These are phyloP conservation scores for Scedosporium aurantiacum DNA, from an alignment of 2,329 filamentous ascomycete species.

Conservation along the genomic window DNA sequence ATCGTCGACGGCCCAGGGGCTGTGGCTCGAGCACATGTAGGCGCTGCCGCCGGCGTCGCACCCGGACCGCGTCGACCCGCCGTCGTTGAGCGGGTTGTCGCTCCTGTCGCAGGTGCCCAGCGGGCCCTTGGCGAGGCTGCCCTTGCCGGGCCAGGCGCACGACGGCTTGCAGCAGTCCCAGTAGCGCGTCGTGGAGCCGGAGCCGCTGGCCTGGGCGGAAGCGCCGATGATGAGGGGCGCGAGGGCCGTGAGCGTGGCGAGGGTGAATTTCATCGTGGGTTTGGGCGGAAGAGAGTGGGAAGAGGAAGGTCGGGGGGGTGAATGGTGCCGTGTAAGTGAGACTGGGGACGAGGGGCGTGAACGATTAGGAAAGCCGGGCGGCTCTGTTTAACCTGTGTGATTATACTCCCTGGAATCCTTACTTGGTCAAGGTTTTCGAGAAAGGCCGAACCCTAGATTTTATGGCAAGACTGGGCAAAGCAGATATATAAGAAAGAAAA, in stretches of 20 bases:
- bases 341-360: not conserved
- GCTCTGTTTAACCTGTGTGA: not conserved
- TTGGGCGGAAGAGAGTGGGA: not conserved
- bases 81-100: constrained; percentile 41
- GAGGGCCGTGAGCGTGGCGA: constrained; percentile 10
- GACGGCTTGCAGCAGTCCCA: constrained; percentile 65
- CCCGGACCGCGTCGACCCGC: constrained; percentile 29
- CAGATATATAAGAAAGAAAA: too few species aligned
- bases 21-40: constrained; percentile 51
- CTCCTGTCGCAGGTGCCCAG: constrained; percentile 43
- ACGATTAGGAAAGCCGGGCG: not conserved
- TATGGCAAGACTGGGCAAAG: too few species aligned
- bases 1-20: constrained; percentile 50
- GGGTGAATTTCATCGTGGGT: not conserved
- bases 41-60: constrained; percentile 38
- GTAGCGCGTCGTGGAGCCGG: constrained; percentile 22
- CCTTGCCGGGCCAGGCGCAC: constrained; percentile 50
- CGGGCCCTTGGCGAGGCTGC: constrained; percentile 31
- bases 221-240: constrained; percentile 1
- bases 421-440: too few species aligned
- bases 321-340: not conserved
- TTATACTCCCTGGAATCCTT: too few species aligned
- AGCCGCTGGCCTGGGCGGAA: not conserved
- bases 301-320: not conserved
- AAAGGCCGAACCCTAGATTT: too few species aligned